Evolutionary conservation across 495 filamentous ascomycete genomes (phyloP).

Genomic region (Penicillium malachiteum): DNA sequence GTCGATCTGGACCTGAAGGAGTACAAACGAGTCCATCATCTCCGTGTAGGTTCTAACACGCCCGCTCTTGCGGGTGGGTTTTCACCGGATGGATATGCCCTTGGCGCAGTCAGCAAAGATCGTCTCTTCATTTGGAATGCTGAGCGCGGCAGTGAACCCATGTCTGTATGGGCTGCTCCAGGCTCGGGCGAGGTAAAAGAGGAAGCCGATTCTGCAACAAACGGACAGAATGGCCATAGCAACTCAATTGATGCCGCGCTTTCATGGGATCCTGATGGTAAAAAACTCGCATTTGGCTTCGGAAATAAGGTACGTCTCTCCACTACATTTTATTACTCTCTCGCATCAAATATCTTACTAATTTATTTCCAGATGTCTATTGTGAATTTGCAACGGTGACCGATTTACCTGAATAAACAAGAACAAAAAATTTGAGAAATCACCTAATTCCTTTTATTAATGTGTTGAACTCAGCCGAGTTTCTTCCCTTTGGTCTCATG

Average conservation of each 20-base stretch:
- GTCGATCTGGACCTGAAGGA: slow-evolving; percentile 57
- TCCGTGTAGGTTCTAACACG: slow-evolving; percentile 44
- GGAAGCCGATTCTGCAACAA: slow-evolving; percentile 30
- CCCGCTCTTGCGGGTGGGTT: slow-evolving; percentile 65
- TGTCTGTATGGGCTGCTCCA: slow-evolving; percentile 59
- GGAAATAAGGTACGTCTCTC: slow-evolving; percentile 62
- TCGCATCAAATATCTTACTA: slow-evolving; percentile 5
- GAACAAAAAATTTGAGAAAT: not conserved
- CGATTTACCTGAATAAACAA: not conserved
- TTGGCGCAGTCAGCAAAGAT: slow-evolving; percentile 66
- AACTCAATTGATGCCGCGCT: slow-evolving; percentile 51
- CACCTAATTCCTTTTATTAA: not conserved
- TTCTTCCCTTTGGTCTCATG: not conserved
- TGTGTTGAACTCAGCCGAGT: not conserved
- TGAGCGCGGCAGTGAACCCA: slow-evolving; percentile 62
- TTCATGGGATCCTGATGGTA: slow-evolving; percentile 74
- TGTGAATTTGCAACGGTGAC: slow-evolving; percentile 46
- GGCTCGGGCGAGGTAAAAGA: slow-evolving; percentile 28
- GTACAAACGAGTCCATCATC: slow-evolving; percentile 53
- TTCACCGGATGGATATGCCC: slow-evolving; percentile 68
- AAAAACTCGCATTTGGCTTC: slow-evolving; percentile 70
- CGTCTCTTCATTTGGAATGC: slow-evolving; percentile 71
- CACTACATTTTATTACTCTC: not conserved
- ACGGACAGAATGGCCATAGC: slow-evolving; percentile 42
- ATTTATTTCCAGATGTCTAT: slow-evolving; percentile 38